Evolutionary conservation across 208 protist genomes (phyloP).

Genomic region (Wallacemonas sp.): DNA sequence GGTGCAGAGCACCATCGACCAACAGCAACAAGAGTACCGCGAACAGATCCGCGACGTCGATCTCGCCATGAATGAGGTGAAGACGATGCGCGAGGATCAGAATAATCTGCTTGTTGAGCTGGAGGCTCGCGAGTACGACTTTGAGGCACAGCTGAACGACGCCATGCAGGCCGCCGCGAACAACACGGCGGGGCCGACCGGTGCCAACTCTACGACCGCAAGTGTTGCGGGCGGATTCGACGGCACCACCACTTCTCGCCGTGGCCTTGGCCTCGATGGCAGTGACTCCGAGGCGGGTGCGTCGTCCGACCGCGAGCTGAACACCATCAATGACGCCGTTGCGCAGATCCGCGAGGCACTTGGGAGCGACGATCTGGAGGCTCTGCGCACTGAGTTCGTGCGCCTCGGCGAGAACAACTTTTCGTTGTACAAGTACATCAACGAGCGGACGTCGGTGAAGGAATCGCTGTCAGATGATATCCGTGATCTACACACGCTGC

Average conservation of each 20-base stretch:
- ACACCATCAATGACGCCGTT: conserved; percentile 76
- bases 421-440: conserved; percentile 96
- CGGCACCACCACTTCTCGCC: neutral
- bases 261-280: conserved; percentile 18
- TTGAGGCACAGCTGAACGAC: conserved; percentile 47
- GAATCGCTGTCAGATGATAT: conserved; percentile 91
- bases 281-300: conserved; percentile 26
- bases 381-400: conserved; percentile 81
- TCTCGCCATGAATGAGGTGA: conserved; percentile 84
- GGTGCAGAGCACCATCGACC: conserved; percentile 62
- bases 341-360: conserved; percentile 80
- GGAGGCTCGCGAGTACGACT: conserved; percentile 82
- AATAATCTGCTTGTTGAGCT: conserved; percentile 81
- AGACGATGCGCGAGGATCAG: conserved; percentile 85
- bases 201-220: conserved; percentile 12
- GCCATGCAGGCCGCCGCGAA: neutral
- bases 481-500: conserved; percentile 65
- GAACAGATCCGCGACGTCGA: conserved; percentile 78
- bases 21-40: conserved; percentile 82
- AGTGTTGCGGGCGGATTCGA: neutral
- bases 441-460: conserved; percentile 92
- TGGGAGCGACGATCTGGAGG: conserved; percentile 81
- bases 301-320: conserved; percentile 42
- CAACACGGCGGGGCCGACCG: neutral
- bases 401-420: conserved; percentile 94